phyloP scores from a whole-genome alignment of 2,329 filamentous ascomycete genomes.

The Paradendryphiella salina region DNA sequence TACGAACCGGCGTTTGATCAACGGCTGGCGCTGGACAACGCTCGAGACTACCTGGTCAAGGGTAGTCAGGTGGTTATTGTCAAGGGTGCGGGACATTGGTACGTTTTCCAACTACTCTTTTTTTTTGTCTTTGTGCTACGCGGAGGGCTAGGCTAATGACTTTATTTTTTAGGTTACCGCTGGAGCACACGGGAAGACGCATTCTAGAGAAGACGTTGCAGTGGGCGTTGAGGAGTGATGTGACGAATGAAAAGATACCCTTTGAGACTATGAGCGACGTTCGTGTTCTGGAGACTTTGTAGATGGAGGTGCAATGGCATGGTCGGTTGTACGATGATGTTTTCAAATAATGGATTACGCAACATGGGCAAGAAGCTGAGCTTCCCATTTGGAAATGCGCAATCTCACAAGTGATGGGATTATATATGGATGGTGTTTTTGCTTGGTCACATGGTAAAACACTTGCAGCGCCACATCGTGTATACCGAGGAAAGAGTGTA shows the following conservation, averaged over 20 bases:
- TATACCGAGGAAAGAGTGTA: too few species aligned
- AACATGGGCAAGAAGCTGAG: too few species aligned
- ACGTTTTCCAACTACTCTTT: not conserved
- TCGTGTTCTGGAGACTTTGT: constrained; percentile 21
- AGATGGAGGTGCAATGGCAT: not conserved
- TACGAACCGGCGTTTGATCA: constrained; percentile 57
- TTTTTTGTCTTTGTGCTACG: not conserved
- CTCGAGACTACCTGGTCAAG: constrained; percentile 55
- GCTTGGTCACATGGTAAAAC: too few species aligned
- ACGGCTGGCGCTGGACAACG: constrained; percentile 56
- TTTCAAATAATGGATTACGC: too few species aligned
- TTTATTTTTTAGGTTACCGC: constrained; percentile 35
- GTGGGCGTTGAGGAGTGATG: constrained; percentile 39
- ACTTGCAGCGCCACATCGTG: too few species aligned
- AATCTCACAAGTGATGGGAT: too few species aligned
- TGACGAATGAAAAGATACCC: constrained; percentile 17
- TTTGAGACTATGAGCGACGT: constrained; percentile 30
- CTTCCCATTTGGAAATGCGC: too few species aligned
- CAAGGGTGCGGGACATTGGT: constrained; percentile 57
- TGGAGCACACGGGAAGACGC: constrained; percentile 51
- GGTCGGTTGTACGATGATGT: too few species aligned
- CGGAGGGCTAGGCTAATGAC: not conserved
- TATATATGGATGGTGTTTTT: too few species aligned
- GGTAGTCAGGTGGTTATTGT: constrained; percentile 57
- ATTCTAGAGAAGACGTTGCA: constrained; percentile 48